These are phyloP conservation scores for Paecilomyces dactylethromorphus DNA, from an alignment of 2,329 filamentous ascomycete genomes.

Conservation along the genomic window DNA sequence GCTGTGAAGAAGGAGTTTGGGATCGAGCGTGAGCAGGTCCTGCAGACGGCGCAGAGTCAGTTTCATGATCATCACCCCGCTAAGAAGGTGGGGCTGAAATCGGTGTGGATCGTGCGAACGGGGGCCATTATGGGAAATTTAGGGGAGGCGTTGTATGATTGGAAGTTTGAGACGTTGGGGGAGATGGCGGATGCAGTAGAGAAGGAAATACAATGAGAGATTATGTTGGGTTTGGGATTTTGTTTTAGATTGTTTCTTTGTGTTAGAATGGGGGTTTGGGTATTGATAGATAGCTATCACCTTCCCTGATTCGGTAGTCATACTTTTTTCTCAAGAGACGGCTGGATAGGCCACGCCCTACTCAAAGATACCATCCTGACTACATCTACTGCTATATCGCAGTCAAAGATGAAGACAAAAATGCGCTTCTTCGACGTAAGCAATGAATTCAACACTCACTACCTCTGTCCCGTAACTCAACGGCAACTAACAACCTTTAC, in stretches of 20 bases:
- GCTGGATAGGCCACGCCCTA: too few species aligned
- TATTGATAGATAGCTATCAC: background rate
- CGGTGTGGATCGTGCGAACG: slow-evolving; percentile 56
- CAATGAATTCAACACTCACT: background rate
- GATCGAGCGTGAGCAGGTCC: slow-evolving; percentile 49
- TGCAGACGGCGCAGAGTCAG: slow-evolving; percentile 65
- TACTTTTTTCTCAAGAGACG: background rate
- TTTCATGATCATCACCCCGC: slow-evolving; percentile 62
- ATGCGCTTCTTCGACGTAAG: background rate
- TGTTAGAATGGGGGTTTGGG: background rate
- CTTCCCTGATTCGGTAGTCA: background rate
- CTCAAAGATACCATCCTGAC: background rate
- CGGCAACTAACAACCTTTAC: background rate
- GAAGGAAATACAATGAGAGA: background rate
- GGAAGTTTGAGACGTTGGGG: slow-evolving; percentile 53
- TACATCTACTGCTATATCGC: background rate
- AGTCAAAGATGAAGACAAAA: background rate
- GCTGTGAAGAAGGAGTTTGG: slow-evolving; percentile 50
- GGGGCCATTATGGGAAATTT: slow-evolving; percentile 35
- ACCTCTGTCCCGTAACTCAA: background rate
- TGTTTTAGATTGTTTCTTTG: background rate
- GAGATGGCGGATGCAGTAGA: slow-evolving; percentile 52
- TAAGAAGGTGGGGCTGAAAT: slow-evolving; percentile 52
- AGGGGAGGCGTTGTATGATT: slow-evolving; percentile 41
- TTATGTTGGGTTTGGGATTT: background rate